phyloP scores from a whole-genome alignment of 2,329 filamentous ascomycete species.

The Aspergillus chevalieri region DNA sequence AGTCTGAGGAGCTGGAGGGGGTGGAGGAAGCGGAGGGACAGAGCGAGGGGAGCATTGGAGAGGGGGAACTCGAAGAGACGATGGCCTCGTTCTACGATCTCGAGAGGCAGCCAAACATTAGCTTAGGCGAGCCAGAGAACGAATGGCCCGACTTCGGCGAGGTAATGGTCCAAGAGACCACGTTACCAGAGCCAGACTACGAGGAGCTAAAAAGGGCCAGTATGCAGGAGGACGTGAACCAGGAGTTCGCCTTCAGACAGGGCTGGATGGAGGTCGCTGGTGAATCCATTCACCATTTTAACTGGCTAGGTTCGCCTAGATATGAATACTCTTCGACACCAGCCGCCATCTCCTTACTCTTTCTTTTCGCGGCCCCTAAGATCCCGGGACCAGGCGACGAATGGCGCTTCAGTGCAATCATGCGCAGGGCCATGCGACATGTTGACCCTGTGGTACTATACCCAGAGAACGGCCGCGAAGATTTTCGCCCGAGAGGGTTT shows the following conservation, averaged over 20 bases:
- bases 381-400: neutral
- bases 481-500: slow-evolving; percentile 2
- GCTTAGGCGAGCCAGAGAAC: neutral
- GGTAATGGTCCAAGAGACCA: no score
- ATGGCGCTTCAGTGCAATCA: slow-evolving; percentile 7
- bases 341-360: slow-evolving; percentile 16
- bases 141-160: neutral
- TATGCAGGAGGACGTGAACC: neutral
- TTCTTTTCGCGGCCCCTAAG: slow-evolving; percentile 14
- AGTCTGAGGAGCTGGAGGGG: neutral
- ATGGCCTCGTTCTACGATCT: neutral
- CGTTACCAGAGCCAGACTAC: neutral
- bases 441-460: slow-evolving; percentile 19
- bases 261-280: neutral
- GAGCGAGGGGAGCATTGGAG: neutral
- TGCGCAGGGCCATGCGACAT: slow-evolving; percentile 9
- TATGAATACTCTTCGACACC: slow-evolving; percentile 12
- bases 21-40: neutral
- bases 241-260: slow-evolving; percentile 1
- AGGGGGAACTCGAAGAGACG: neutral
- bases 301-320: slow-evolving; percentile 15
- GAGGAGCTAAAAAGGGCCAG: slow-evolving; percentile 1
- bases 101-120: neutral
- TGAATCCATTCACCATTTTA: slow-evolving; percentile 18
- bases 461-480: neutral